Evolutionary conservation across 257 asterid species (phyloP), one percentile per base, ranked within the genome.

Genomic region (Solanum appendiculatum): DNA sequence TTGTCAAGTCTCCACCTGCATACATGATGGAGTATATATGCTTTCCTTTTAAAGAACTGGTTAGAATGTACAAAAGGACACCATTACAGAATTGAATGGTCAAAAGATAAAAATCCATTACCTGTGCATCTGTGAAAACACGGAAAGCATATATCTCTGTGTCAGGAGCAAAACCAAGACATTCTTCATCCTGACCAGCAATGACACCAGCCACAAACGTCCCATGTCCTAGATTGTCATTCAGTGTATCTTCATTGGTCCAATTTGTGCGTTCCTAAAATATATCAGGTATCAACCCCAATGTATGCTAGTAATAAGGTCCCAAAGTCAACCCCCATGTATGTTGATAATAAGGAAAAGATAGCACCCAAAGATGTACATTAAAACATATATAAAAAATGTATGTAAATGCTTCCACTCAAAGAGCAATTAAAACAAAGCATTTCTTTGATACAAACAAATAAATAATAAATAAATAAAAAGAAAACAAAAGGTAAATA

Each of bases 151-250:
- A 97, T 54, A 97, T 95, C 93, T 97, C 99, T 4, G 98, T 91
- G 83, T 97, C 99, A 75, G 99, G 99, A 87, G 99, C 98, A 95
- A 97, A 97, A 91, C 99, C 99, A 89, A 96, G 99, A 90, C 99
- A 97, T 72, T 96, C 98, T 87, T 92, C 90, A 92, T 97, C 98
- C 90, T 95, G 96, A 88, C 99, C 97, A 87, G 99, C 99, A 86
- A 97, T 91, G 86, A 97, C 98, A 83, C 99, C 99, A 86, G 99
- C 99, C 86, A 97, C 99, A 91, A 97, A 97, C 85, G 99, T 97
- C 86, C 99, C 99, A 90, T 97, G 99, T 63, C 99, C 99, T 87
- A 97, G 99, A 95, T 95, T 96, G 93, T 97, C 99, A 86, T 96
- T 97, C 82, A 97, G 90, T 34, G 99, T 96, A 91, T 96, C 95